Evolutionary conservation across 2,329 filamentous ascomycete genomes (phyloP).

Genomic region (Aspergillus brasiliensis): DNA sequence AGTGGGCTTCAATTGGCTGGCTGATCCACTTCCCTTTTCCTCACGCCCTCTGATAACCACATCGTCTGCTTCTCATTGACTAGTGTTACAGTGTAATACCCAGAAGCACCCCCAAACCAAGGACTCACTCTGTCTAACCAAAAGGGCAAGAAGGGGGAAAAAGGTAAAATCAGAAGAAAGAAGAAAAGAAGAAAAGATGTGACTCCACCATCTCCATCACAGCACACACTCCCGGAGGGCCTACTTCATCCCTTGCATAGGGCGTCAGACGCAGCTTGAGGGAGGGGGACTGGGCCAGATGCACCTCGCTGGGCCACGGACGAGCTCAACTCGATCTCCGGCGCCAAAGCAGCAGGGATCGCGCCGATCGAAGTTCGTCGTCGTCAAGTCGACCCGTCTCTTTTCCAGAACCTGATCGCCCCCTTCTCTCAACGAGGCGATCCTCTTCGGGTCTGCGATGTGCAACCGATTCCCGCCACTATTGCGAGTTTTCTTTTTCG

Average conservation of each 20-base stretch:
- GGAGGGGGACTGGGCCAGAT: neutral
- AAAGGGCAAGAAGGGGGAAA: neutral
- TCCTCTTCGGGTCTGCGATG: conserved; percentile 4
- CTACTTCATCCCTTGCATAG: conserved; percentile 23
- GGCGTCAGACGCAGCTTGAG: conserved; percentile 13
- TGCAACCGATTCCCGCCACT: conserved; percentile 2
- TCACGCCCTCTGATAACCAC: neutral
- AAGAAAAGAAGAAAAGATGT: conserved; percentile 2
- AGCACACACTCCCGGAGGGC: neutral
- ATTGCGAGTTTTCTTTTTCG: conserved; percentile 1
- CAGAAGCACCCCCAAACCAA: neutral
- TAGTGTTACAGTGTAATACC: conserved; percentile 4
- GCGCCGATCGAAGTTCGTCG: conserved; percentile 18
- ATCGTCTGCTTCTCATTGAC: neutral
- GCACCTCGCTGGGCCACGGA: conserved; percentile 7
- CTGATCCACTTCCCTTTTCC: neutral
- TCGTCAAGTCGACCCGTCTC: conserved; percentile 18
- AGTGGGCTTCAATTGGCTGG: neutral
- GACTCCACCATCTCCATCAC: neutral
- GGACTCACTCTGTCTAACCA: neutral
- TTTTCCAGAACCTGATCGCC: conserved; percentile 27
- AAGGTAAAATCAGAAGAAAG: neutral
- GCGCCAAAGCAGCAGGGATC: conserved; percentile 12
- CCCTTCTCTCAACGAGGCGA: conserved; percentile 22
- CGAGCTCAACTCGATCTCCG: conserved; percentile 7